Conservation (phyloP, 1,139 yeast genomes). For the Debaryomycetaceae sp. region DNA sequence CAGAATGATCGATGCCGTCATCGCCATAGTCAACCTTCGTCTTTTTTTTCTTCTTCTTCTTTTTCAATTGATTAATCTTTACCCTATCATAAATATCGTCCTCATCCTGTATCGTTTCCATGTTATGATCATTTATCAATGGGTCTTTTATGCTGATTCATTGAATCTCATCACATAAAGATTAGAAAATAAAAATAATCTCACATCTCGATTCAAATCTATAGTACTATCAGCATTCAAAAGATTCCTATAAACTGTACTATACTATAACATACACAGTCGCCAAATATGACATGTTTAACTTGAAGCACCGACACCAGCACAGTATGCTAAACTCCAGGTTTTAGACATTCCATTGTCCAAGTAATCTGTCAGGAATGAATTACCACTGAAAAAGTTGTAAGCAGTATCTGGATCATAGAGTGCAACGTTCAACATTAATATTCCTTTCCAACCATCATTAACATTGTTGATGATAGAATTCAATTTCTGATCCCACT, state of each 20-base stretch:
- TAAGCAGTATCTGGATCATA: slow-evolving; percentile 17
- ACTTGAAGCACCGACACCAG: slow-evolving; percentile 6
- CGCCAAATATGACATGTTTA: neutral
- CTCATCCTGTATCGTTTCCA: slow-evolving; percentile 6
- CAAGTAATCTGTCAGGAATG: slow-evolving; percentile 10
- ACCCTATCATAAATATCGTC: slow-evolving; percentile 6
- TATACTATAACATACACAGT: neutral
- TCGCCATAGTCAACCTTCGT: neutral
- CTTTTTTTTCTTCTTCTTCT: slow-evolving; percentile 2
- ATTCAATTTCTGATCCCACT: slow-evolving; percentile 14
- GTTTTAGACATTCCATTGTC: slow-evolving; percentile 22
- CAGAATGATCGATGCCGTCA: neutral
- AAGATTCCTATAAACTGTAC: neutral
- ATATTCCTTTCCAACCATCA: slow-evolving; percentile 22
- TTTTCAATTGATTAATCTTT: slow-evolving; percentile 1
- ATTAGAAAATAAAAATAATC: neutral
- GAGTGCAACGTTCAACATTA: slow-evolving; percentile 19
- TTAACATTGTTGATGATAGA: slow-evolving; percentile 8
- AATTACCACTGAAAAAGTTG: slow-evolving; percentile 11
- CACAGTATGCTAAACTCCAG: slow-evolving; percentile 20
- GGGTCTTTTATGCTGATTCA: neutral
- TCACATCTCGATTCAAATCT: neutral
- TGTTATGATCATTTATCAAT: neutral
- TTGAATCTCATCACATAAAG: neutral
- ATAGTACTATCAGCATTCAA: neutral